Evolutionary conservation across 768 basidiomycete species (phyloP).

Genomic region (Mrakia gelida): DNA sequence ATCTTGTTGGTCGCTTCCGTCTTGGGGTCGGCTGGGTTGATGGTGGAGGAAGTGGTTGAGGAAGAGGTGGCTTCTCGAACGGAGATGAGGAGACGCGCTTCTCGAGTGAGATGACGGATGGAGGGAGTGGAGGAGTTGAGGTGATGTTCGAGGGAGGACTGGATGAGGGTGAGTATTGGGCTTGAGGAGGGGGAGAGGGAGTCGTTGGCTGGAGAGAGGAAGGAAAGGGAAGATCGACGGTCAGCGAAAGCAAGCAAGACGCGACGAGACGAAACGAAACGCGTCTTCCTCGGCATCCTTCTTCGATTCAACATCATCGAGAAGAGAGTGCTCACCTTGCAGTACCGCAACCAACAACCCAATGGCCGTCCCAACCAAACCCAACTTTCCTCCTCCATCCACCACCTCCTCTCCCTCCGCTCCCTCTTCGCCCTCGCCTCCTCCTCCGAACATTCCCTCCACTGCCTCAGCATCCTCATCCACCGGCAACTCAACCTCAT

Average conservation of each 20-base stretch:
- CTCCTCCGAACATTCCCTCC: constrained; percentile 29
- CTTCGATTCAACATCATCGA: too few species aligned
- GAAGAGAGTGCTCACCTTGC: constrained; percentile 58
- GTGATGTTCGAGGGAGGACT: constrained; percentile 58
- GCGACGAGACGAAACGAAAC: not conserved
- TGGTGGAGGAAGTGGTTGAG: constrained; percentile 32
- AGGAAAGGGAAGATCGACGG: not conserved
- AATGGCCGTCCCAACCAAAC: constrained; percentile 70
- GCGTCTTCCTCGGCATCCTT: not conserved
- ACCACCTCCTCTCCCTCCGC: constrained; percentile 56
- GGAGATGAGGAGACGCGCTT: constrained; percentile 78
- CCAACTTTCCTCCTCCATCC: constrained; percentile 52
- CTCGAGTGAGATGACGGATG: constrained; percentile 62
- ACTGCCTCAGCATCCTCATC: constrained; percentile 10
- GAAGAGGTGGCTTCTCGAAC: constrained; percentile 51
- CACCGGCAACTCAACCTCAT: constrained; percentile 26
- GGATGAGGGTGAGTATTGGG: constrained; percentile 68
- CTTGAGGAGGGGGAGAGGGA: constrained; percentile 47
- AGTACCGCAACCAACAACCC: constrained; percentile 76
- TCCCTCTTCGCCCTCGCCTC: constrained; percentile 48
- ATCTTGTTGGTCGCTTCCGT: not conserved
- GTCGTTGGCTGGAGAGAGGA: constrained; percentile 37
- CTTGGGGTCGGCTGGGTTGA: constrained; percentile 33
- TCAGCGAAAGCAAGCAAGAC: not conserved
- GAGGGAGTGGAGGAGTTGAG: constrained; percentile 51